These are phyloP conservation scores for Acacia acuminata DNA, from an alignment of 306 rosid genomes.

Conservation along the genomic window DNA sequence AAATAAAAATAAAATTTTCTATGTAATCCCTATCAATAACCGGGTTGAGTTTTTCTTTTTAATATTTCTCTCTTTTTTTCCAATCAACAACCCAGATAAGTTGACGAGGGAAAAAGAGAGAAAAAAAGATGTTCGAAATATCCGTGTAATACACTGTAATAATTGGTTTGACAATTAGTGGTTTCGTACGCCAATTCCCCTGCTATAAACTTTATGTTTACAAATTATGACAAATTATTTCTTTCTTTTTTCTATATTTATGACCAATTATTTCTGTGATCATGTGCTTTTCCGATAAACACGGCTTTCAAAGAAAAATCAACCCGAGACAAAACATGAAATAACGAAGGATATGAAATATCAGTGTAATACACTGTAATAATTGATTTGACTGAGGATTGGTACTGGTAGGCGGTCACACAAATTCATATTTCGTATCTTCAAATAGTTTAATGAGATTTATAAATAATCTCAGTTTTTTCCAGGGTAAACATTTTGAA, in stretches of 20 bases:
- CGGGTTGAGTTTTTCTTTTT: no score
- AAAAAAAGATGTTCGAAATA: no score
- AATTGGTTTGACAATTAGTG: no score
- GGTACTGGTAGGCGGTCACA: not conserved
- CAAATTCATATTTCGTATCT: not conserved
- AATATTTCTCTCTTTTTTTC: no score
- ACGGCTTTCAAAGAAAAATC: not conserved
- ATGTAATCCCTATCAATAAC: no score
- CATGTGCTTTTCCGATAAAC: not conserved
- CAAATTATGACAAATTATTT: not conserved
- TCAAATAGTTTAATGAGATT: not conserved
- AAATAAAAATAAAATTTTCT: no score
- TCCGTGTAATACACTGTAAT: not conserved
- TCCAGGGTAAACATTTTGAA: no score
- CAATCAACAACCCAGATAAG: no score
- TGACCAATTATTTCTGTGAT: not conserved
- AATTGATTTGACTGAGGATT: not conserved
- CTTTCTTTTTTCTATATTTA: not conserved
- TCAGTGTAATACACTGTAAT: not conserved
- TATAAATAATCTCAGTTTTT: not conserved
- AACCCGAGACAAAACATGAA: no score
- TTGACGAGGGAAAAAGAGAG: no score
- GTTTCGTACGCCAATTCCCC: no score
- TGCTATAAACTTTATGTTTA: not conserved
- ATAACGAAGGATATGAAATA: not conserved